Conservation (phyloP, 768 basidiomycete species). For the Tulasnella sp. region DNA sequence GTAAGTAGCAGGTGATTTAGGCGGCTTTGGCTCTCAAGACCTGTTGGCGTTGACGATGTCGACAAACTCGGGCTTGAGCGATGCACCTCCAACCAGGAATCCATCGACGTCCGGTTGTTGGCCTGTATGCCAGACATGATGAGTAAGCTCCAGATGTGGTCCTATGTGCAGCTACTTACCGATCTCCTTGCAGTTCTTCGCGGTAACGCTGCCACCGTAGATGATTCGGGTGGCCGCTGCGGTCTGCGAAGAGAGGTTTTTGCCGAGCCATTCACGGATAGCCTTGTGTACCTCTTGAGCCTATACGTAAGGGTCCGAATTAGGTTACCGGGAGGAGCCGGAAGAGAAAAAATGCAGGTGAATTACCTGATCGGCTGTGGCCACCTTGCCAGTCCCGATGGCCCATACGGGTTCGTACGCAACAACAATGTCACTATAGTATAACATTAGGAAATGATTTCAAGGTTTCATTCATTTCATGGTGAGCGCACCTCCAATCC, state of each 20-base stretch:
- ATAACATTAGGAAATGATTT: neutral
- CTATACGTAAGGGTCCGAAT: conserved; percentile 41
- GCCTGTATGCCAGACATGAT: conserved; percentile 43
- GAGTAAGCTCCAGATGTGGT: neutral
- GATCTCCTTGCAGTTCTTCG: conserved; percentile 82
- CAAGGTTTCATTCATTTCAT: neutral
- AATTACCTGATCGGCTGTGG: conserved; percentile 55
- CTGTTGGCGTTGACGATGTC: conserved; percentile 67
- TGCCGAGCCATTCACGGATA: conserved; percentile 69
- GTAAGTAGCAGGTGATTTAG: neutral
- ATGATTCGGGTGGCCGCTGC: conserved; percentile 78
- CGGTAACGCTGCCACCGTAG: conserved; percentile 93
- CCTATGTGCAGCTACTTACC: conserved; percentile 46
- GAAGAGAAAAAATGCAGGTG: too few species aligned
- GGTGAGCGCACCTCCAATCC: conserved; percentile 70
- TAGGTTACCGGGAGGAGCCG: neutral
- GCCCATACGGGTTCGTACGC: conserved; percentile 99
- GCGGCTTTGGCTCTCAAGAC: neutral
- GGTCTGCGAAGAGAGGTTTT: conserved; percentile 60
- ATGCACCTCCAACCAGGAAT: conserved; percentile 97
- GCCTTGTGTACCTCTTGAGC: conserved; percentile 89
- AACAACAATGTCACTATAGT: conserved; percentile 74
- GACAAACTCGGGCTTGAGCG: conserved; percentile 94
- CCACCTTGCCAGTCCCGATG: conserved; percentile 96
- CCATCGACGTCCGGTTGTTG: conserved; percentile 83